Conservation (phyloP, 2,329 filamentous ascomycete genomes). For the Zopfia rhizophila region DNA sequence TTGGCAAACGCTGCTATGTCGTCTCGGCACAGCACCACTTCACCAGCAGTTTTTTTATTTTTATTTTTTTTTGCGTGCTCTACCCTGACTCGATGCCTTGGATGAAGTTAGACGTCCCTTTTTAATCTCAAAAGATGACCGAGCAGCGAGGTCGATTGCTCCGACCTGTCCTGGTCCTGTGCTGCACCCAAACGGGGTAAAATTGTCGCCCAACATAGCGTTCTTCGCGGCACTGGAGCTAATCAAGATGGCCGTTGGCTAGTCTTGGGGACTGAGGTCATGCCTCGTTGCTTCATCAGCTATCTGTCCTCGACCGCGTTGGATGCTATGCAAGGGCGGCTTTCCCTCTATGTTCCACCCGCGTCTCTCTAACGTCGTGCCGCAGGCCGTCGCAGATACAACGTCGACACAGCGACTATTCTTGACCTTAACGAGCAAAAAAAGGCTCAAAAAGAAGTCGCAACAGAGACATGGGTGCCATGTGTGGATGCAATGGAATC, state of each 20-base stretch:
- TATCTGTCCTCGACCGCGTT: conserved; percentile 22
- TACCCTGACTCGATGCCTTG: conserved; percentile 16
- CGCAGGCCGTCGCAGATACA: conserved; percentile 25
- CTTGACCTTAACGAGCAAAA: conserved; percentile 10
- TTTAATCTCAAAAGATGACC: conserved; percentile 7
- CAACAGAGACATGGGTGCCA: conserved; percentile 47
- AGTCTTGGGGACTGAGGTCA: conserved; percentile 20
- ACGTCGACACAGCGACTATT: conserved; percentile 21
- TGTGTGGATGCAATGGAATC: conserved; percentile 39
- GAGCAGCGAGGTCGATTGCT: too few species aligned
- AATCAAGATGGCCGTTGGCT: neutral
- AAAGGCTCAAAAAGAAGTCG: conserved; percentile 22
- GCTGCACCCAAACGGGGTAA: too few species aligned
- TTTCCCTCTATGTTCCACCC: conserved; percentile 41
- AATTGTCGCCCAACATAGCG: neutral
- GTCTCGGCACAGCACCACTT: too few species aligned
- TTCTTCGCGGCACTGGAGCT: neutral
- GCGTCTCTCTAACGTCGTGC: conserved; percentile 32
- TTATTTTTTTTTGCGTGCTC: conserved; percentile 11
- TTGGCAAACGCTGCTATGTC: too few species aligned
- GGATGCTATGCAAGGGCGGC: conserved; percentile 39
- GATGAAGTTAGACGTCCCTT: conserved; percentile 1
- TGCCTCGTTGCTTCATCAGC: conserved; percentile 24
- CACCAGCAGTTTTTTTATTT: neutral
- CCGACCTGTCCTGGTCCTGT: too few species aligned